These are phyloP conservation scores for Dendrocalamus sinicus DNA, from an alignment of 176 grass and related monocot genomes.

Conservation along the genomic window DNA sequence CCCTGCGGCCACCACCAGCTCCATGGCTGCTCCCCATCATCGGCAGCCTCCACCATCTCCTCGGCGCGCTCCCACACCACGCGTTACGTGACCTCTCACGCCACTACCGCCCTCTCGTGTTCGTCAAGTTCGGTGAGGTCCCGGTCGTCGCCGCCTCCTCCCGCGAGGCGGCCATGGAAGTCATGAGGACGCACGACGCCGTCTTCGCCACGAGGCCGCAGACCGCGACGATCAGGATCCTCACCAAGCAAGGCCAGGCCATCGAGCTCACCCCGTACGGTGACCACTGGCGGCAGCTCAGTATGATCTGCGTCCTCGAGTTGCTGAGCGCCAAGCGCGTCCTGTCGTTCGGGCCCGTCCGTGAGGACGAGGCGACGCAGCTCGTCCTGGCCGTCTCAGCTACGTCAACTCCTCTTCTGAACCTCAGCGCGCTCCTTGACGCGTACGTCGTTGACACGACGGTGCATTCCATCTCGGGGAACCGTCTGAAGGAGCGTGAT, in stretches of 20 bases:
- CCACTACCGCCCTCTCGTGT: conserved; percentile 29
- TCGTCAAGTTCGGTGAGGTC: conserved; percentile 42
- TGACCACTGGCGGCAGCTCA: conserved; percentile 43
- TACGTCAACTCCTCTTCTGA: no score
- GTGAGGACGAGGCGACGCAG: background rate
- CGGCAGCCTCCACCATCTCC: conserved; percentile 3
- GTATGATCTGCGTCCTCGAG: conserved; percentile 36
- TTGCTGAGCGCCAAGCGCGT: conserved; percentile 48
- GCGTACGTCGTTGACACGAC: no score
- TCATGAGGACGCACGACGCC: conserved; percentile 49
- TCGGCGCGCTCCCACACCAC: conserved; percentile 26
- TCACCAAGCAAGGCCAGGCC: background rate
- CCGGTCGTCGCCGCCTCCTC: conserved; percentile 42
- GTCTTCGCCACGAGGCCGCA: conserved; percentile 35
- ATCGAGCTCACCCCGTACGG: conserved; percentile 29
- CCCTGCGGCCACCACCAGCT: background rate
- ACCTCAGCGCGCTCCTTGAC: no score
- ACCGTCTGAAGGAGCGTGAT: no score
- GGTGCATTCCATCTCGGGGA: no score
- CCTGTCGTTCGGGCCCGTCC: conserved; percentile 25
- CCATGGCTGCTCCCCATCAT: background rate
- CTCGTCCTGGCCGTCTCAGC: background rate
- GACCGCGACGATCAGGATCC: background rate
- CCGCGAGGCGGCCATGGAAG: conserved; percentile 17
- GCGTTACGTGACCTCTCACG: conserved; percentile 41